These are phyloP conservation scores for Pythium plurisporium DNA, from an alignment of 352 stramenopile species.

Conservation along the genomic window DNA sequence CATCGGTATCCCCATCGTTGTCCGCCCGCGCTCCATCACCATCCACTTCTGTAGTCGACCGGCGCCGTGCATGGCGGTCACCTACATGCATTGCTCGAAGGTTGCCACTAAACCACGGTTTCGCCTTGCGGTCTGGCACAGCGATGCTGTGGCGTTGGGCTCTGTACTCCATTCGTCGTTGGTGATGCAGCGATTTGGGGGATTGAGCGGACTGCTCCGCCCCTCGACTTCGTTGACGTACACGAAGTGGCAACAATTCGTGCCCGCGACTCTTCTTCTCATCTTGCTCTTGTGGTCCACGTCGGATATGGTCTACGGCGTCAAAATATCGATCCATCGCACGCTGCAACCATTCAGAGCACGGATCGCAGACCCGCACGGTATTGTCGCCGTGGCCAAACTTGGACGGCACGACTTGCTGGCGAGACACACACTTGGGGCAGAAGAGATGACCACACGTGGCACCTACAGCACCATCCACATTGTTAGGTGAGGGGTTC, in stretches of 20 bases:
- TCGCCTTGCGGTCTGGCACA: slow-evolving; percentile 14
- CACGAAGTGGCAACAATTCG: background rate
- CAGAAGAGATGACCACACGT: slow-evolving; percentile 61
- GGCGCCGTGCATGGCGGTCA: slow-evolving; percentile 52
- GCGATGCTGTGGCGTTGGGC: slow-evolving; percentile 21
- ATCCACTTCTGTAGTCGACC: slow-evolving; percentile 32
- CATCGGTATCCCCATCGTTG: background rate
- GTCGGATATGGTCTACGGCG: slow-evolving; percentile 33
- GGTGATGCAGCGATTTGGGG: background rate
- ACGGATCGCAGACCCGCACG: slow-evolving; percentile 57
- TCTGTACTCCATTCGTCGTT: slow-evolving; percentile 19
- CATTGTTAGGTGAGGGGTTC: background rate
- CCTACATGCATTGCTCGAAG: slow-evolving; percentile 65
- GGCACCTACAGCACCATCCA: background rate
- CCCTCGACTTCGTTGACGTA: background rate
- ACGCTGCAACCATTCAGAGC: slow-evolving; percentile 59
- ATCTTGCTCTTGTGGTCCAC: background rate
- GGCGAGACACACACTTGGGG: slow-evolving; percentile 54
- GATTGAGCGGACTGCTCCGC: background rate
- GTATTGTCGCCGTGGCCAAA: slow-evolving; percentile 53
- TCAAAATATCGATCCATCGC: slow-evolving; percentile 68
- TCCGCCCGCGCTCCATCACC: background rate
- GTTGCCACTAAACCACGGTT: slow-evolving; percentile 65
- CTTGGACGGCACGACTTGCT: slow-evolving; percentile 44
- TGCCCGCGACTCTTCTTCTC: background rate